Percentiles rank a stretch among this genome's conserved stretches.
These are phyloP conservation scores for Diplodia corticola DNA, from an alignment of 2,329 filamentous ascomycete genomes.

Conservation along the genomic window DNA sequence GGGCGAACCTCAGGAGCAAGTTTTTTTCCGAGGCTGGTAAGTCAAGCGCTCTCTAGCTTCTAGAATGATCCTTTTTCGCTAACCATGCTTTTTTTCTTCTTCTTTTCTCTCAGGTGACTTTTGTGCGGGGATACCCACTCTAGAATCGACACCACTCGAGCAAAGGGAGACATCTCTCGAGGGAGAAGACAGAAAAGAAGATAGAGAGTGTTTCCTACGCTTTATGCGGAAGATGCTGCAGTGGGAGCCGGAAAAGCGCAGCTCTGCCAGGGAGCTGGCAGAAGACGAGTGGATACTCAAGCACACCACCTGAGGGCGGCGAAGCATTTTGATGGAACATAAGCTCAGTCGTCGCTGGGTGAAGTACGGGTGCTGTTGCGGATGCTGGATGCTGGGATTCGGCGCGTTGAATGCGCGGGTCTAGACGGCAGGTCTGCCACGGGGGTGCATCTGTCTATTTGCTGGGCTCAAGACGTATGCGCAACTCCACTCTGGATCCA, in stretches of 20 bases:
- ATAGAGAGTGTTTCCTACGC: conserved; percentile 33
- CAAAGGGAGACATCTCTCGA: conserved; percentile 28
- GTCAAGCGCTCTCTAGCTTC: background rate
- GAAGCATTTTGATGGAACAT: too few relatives aligned
- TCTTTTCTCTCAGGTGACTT: background rate
- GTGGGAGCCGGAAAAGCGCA: conserved; percentile 39
- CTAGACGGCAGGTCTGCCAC: too few relatives aligned
- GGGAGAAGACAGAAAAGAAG: conserved; percentile 30
- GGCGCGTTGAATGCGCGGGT: too few relatives aligned
- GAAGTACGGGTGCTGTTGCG: too few relatives aligned
- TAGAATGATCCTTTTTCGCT: background rate
- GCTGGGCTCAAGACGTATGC: too few relatives aligned
- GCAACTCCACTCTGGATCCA: too few relatives aligned
- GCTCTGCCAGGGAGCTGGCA: conserved; percentile 29
- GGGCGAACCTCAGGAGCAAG: conserved; percentile 22
- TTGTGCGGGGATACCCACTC: conserved; percentile 24
- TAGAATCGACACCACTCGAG: conserved; percentile 23
- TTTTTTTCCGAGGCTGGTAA: conserved; percentile 28
- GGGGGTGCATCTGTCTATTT: too few relatives aligned
- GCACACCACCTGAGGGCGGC: conserved; percentile 3
- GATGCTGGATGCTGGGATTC: too few relatives aligned
- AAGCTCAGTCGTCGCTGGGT: too few relatives aligned
- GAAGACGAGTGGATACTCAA: conserved; percentile 29
- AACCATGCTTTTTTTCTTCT: background rate
- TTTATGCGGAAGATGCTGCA: conserved; percentile 40